These are phyloP conservation scores for Trametopsis cervina DNA, from an alignment of 768 basidiomycete species.

Conservation along the genomic window DNA sequence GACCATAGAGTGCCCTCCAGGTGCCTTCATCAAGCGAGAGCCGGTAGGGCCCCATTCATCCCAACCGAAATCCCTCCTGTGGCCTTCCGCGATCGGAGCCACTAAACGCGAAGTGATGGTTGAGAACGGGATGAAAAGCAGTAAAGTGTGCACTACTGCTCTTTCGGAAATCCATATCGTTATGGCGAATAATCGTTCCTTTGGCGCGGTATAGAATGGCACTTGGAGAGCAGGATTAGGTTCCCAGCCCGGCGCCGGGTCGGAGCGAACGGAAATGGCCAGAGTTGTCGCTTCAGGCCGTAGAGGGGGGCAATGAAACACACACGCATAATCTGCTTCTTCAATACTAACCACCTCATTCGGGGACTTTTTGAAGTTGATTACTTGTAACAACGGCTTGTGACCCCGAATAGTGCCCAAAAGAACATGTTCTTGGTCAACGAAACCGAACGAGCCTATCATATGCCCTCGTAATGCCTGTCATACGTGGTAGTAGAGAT, in stretches of 20 bases:
- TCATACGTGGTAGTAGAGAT: too few relatives aligned
- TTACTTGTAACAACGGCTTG: slow-evolving; percentile 27
- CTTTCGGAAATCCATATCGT: slow-evolving; percentile 33
- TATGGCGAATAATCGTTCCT: slow-evolving; percentile 40
- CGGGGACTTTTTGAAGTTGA: slow-evolving; percentile 33
- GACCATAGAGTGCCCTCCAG: slow-evolving; percentile 23
- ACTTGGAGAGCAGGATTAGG: slow-evolving; percentile 27
- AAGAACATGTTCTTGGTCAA: slow-evolving; percentile 20
- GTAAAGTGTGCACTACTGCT: slow-evolving; percentile 22
- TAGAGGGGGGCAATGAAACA: slow-evolving; percentile 37
- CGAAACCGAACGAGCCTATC: slow-evolving; percentile 21
- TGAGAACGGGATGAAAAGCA: slow-evolving; percentile 37
- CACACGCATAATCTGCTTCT: slow-evolving; percentile 28
- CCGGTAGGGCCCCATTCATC: slow-evolving; percentile 43
- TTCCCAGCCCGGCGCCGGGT: slow-evolving; percentile 43
- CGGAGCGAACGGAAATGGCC: slow-evolving; percentile 41
- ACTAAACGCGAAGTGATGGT: slow-evolving; percentile 27
- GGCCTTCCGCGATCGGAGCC: slow-evolving; percentile 4
- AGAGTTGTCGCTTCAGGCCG: slow-evolving; percentile 21
- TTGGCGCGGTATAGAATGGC: slow-evolving; percentile 41
- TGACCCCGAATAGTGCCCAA: slow-evolving; percentile 15
- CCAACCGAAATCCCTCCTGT: slow-evolving; percentile 36
- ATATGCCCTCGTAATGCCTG: slow-evolving; percentile 12
- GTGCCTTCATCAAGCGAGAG: slow-evolving; percentile 35
- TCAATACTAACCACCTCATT: slow-evolving; percentile 24